phyloP scores from a whole-genome alignment of 345 rosid genomes.

The Physaria fendleri region DNA sequence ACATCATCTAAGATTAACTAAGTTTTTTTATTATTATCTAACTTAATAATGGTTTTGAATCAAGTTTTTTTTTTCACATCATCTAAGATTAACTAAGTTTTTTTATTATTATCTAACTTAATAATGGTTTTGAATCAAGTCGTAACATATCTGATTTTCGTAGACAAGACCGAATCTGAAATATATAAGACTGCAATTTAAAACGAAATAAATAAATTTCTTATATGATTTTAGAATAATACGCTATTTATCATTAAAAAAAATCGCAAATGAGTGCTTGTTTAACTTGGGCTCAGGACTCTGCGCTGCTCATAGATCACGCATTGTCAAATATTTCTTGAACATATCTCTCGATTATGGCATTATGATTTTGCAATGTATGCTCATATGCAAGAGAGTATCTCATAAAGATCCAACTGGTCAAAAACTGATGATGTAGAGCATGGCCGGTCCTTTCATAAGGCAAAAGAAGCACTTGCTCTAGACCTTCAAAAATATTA shows the following conservation, averaged over 20 bases:
- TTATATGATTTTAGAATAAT: too few relatives aligned
- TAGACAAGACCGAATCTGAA: too few relatives aligned
- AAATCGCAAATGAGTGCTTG: too few relatives aligned
- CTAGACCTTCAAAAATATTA: too few relatives aligned
- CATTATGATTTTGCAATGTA: background rate
- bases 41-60: background rate
- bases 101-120: background rate
- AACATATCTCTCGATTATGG: background rate
- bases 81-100: background rate
- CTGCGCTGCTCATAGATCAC: background rate
- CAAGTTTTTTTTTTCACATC: too few relatives aligned
- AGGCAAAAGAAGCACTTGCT: too few relatives aligned
- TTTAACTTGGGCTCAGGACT: too few relatives aligned
- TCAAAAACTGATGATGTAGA: background rate
- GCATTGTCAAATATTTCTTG: background rate
- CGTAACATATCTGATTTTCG: background rate
- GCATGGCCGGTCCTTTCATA: too few relatives aligned
- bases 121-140: background rate
- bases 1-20: background rate
- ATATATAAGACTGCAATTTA: too few relatives aligned
- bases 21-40: background rate
- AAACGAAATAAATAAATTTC: too few relatives aligned
- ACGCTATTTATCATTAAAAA: too few relatives aligned
- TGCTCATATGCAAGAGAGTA: background rate
- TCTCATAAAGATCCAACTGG: background rate